Evolutionary conservation across 2,329 filamentous ascomycete genomes (phyloP).

Genomic region (Fusarium sarcochroum): DNA sequence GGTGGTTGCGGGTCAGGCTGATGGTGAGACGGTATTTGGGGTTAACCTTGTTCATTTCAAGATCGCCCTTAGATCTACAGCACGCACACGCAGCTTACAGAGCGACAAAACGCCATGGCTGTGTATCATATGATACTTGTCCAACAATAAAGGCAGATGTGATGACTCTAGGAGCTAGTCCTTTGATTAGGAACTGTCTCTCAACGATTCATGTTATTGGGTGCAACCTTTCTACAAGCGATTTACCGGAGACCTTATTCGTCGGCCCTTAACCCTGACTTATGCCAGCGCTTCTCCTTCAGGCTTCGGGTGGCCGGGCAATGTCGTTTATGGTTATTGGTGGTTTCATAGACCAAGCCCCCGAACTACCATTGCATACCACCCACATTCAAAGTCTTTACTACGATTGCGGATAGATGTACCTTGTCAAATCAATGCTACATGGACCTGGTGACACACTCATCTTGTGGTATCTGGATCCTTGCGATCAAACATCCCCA

Average conservation of each 20-base stretch:
- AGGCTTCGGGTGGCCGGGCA: constrained; percentile 31
- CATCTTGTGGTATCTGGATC: constrained; percentile 11
- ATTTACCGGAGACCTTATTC: constrained; percentile 18
- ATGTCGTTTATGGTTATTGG: constrained; percentile 19
- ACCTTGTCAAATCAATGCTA: constrained; percentile 22
- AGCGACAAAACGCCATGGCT: constrained; percentile 8
- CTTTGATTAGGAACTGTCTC: constrained; percentile 34
- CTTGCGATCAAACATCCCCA: constrained; percentile 15
- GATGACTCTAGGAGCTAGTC: constrained; percentile 22
- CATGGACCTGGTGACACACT: constrained; percentile 9
- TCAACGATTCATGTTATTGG: constrained; percentile 25
- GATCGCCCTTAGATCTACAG: constrained; percentile 37
- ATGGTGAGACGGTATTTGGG: constrained; percentile 34
- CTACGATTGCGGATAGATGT: constrained; percentile 36
- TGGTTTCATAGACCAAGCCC: constrained; percentile 16
- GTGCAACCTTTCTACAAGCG: constrained; percentile 8
- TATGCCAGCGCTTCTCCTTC: constrained; percentile 14
- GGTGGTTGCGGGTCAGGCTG: constrained; percentile 33
- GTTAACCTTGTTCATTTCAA: constrained; percentile 31
- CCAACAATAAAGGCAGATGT: constrained; percentile 22
- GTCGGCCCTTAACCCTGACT: constrained; percentile 27
- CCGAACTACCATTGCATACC: constrained; percentile 16
- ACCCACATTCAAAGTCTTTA: constrained; percentile 16
- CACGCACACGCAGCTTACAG: constrained; percentile 10
- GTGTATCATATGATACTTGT: constrained; percentile 1